A percentile compares a stretch with the other conserved stretches of the same genome.
These are phyloP conservation scores for Silene coronaria DNA, from an alignment of 179 eudicot genomes.

Conservation along the genomic window DNA sequence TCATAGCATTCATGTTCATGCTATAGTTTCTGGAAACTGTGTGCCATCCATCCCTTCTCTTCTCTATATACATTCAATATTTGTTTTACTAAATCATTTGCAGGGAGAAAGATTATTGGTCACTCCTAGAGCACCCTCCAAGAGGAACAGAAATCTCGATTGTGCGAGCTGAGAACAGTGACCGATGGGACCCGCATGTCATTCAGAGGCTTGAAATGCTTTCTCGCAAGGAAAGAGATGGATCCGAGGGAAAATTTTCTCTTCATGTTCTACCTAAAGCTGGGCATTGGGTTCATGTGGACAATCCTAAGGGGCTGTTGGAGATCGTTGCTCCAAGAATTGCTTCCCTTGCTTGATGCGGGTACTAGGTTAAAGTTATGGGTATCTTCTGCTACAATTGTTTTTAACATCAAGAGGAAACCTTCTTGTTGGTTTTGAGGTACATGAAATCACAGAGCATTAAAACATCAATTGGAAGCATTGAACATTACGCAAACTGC, in stretches of 20 bases:
- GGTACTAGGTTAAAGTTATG: neutral
- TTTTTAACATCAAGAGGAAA: neutral
- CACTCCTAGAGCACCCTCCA: conserved; percentile 69
- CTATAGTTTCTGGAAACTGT: neutral
- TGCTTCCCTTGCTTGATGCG: conserved; percentile 42
- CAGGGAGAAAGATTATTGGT: conserved; percentile 81
- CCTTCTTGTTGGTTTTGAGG: neutral
- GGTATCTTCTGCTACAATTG: neutral
- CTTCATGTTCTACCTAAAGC: conserved; percentile 74
- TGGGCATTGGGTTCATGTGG: conserved; percentile 99
- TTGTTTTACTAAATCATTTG: neutral
- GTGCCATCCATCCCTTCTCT: neutral
- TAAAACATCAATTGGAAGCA: neutral
- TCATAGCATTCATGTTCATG: neutral
- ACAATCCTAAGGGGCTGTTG: conserved; percentile 88
- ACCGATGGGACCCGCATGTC: conserved; percentile 70
- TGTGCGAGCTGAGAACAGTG: conserved; percentile 91
- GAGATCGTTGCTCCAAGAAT: conserved; percentile 74
- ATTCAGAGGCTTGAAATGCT: conserved; percentile 59
- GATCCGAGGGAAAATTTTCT: conserved; percentile 56
- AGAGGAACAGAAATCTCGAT: conserved; percentile 58
- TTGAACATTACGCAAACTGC: neutral
- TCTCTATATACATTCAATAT: neutral
- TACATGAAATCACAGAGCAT: conserved; percentile 1
- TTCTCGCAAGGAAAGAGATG: conserved; percentile 33